Conservation (phyloP, 164 flowering plant species). For the Nymphaea colorata region DNA sequence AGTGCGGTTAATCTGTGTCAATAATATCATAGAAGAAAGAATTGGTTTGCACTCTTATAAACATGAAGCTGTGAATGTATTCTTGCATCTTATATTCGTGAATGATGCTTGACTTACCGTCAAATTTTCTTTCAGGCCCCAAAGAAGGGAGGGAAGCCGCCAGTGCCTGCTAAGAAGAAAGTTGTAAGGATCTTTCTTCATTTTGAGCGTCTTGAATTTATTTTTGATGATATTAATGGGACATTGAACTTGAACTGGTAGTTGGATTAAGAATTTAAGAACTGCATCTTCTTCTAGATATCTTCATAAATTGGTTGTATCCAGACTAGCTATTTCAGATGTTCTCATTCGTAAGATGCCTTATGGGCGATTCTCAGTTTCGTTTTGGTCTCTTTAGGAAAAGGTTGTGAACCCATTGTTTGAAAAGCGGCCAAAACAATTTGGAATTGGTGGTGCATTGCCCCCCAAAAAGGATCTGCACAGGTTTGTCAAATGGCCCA, state of each 20-base stretch:
- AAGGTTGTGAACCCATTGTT: slow-evolving; percentile 49
- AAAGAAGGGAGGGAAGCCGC: slow-evolving; percentile 31
- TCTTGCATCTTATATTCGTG: too few relatives aligned
- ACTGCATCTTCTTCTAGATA: background rate
- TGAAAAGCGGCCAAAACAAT: slow-evolving; percentile 70
- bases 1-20: too few relatives aligned
- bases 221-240: background rate
- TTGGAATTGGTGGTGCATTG: slow-evolving; percentile 35
- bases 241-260: background rate
- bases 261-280: background rate
- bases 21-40: too few relatives aligned
- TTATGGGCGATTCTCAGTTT: too few relatives aligned
- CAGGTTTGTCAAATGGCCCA: slow-evolving; percentile 22
- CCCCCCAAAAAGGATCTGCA: slow-evolving; percentile 24
- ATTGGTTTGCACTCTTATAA: too few relatives aligned
- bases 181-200: slow-evolving; percentile 11
- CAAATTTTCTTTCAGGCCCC: slow-evolving; percentile 25
- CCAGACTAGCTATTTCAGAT: background rate
- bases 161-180: slow-evolving; percentile 33
- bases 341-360: background rate
- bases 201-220: background rate
- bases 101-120: too few relatives aligned
- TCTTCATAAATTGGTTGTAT: background rate
- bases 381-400: slow-evolving; percentile 13
- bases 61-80: too few relatives aligned